A percentile compares a stretch with the other conserved stretches of the same genome.
These are phyloP conservation scores for Panaeolus papilionaceus DNA, from an alignment of 768 basidiomycete genomes.

Conservation along the genomic window DNA sequence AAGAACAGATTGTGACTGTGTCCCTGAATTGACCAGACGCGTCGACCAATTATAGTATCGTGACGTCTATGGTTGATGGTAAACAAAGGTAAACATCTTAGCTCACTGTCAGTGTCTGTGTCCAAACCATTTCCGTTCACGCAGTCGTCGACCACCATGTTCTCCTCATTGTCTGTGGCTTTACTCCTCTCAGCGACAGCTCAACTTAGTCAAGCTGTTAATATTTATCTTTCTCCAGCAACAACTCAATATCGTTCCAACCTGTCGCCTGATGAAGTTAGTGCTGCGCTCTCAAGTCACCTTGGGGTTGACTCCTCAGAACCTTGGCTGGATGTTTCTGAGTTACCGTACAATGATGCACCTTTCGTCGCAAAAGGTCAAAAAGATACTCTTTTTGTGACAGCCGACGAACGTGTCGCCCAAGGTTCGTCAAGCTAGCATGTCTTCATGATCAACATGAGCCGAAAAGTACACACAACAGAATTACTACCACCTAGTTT, in stretches of 20 bases:
- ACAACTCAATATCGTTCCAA: constrained; percentile 40
- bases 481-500: constrained; percentile 64
- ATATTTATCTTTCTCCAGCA: constrained; percentile 65
- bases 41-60: constrained; percentile 15
- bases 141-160: constrained; percentile 31
- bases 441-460: constrained; percentile 1
- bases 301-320: constrained; percentile 76
- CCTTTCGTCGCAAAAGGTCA: constrained; percentile 64
- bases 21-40: constrained; percentile 20
- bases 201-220: constrained; percentile 53
- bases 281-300: constrained; percentile 67
- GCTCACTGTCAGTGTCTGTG: constrained; percentile 12
- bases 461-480: constrained; percentile 31
- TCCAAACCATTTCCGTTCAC: constrained; percentile 22
- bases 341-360: constrained; percentile 39
- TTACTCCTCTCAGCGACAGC: constrained; percentile 39
- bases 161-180: constrained; percentile 28
- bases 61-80: constrained; percentile 12
- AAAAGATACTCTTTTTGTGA: constrained; percentile 58
- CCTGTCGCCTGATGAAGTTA: constrained; percentile 60
- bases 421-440: constrained; percentile 47
- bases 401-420: constrained; percentile 60
- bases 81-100: constrained; percentile 39
- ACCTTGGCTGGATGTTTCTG: constrained; percentile 44
- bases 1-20: constrained; percentile 20